These are phyloP conservation scores for Hypoxylon sp. DNA, from an alignment of 2,329 filamentous ascomycete genomes.

Conservation along the genomic window DNA sequence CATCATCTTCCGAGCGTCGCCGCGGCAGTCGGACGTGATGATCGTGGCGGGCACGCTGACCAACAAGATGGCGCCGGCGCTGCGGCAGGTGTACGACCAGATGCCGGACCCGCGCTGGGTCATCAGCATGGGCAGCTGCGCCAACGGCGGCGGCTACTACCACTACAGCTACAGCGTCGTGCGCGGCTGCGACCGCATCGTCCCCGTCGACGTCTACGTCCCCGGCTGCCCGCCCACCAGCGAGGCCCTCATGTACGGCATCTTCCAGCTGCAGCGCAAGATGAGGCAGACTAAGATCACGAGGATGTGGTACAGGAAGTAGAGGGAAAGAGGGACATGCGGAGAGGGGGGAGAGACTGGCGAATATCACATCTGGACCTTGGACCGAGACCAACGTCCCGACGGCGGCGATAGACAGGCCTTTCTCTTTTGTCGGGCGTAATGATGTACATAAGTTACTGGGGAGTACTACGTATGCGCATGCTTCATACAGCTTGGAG, in stretches of 20 bases:
- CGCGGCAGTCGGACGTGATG: conserved; percentile 91
- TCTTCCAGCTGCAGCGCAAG: conserved; percentile 83
- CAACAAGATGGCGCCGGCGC: conserved; percentile 95
- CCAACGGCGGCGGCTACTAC: conserved; percentile 88
- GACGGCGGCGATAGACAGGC: conserved; percentile 17
- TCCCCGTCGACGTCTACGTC: conserved; percentile 84
- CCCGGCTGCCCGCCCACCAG: conserved; percentile 76
- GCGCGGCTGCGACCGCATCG: conserved; percentile 79
- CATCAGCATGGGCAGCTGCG: conserved; percentile 84
- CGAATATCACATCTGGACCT: not conserved
- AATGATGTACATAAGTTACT: conserved; percentile 41
- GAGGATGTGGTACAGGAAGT: conserved; percentile 71
- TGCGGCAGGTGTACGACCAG: conserved; percentile 93
- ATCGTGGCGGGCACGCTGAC: conserved; percentile 93
- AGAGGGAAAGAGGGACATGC: conserved; percentile 38
- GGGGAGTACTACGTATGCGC: conserved; percentile 28
- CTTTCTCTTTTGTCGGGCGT: conserved; percentile 45
- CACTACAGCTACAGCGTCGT: conserved; percentile 87
- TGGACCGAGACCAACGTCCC: conserved; percentile 5
- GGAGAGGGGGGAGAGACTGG: conserved; percentile 5
- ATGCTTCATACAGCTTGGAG: conserved; percentile 25
- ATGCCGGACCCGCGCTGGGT: conserved; percentile 95
- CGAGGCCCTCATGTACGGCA: conserved; percentile 75
- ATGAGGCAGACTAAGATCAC: conserved; percentile 72
- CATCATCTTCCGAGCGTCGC: conserved; percentile 91